phyloP scores from a whole-genome alignment of 495 filamentous ascomycete genomes.

The Daldinia vernicosa region DNA sequence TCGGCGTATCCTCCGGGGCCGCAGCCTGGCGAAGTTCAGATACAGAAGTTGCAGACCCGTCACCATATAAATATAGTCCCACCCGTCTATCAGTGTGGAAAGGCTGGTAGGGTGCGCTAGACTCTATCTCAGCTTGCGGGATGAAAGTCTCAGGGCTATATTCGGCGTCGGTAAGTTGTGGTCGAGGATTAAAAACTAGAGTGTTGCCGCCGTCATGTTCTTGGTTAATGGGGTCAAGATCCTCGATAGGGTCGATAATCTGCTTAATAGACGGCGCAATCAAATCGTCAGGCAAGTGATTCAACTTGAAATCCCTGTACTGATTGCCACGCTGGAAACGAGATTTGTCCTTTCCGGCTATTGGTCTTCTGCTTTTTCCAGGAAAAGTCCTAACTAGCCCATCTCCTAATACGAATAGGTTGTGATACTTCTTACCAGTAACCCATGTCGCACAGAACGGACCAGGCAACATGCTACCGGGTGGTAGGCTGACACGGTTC shows the following conservation, averaged over 20 bases:
- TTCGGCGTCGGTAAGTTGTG: conserved; percentile 43
- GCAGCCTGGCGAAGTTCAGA: conserved; percentile 45
- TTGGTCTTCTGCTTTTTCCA: conserved; percentile 60
- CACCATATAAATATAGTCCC: conserved; percentile 68
- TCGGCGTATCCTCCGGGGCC: conserved; percentile 42
- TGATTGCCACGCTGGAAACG: conserved; percentile 57
- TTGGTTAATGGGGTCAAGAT: conserved; percentile 57
- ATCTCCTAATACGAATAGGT: conserved; percentile 66
- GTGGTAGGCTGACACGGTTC: conserved; percentile 80
- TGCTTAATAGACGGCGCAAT: conserved; percentile 54
- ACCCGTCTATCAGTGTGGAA: conserved; percentile 90
- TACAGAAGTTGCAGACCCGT: conserved; percentile 38
- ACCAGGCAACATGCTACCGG: conserved; percentile 53
- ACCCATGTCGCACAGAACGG: conserved; percentile 67
- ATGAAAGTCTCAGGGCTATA: conserved; percentile 63
- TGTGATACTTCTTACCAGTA: conserved; percentile 60
- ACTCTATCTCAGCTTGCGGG: conserved; percentile 91
- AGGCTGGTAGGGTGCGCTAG: conserved; percentile 86
- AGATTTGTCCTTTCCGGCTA: conserved; percentile 58
- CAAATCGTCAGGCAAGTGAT: conserved; percentile 61
- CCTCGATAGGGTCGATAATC: conserved; percentile 58
- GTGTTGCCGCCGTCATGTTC: conserved; percentile 57
- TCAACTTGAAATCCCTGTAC: conserved; percentile 72
- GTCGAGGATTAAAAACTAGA: conserved; percentile 51
- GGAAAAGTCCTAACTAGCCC: conserved; percentile 73